A percentile compares a stretch with the other conserved stretches of the same genome.
phyloP scores from a whole-genome alignment of 805 yeast genomes.

The Cyberlindnera japonica region DNA sequence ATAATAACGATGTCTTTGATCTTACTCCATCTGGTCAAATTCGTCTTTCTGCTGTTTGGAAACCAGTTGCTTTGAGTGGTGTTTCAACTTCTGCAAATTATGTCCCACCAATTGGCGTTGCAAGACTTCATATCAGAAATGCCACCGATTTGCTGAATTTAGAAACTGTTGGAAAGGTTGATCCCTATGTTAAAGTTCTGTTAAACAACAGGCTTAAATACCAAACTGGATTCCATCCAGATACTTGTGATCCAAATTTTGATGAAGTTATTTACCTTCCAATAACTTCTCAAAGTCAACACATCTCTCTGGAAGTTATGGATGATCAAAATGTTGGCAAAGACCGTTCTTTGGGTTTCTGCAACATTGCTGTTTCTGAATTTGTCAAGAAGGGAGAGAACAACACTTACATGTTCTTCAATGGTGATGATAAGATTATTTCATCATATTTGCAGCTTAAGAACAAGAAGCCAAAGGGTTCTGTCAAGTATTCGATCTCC shows the following conservation, averaged over 20 bases:
- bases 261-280: slow-evolving; percentile 60
- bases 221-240: slow-evolving; percentile 50
- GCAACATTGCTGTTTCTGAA: slow-evolving; percentile 46
- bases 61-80: slow-evolving; percentile 59
- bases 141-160: slow-evolving; percentile 52
- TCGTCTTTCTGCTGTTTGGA: slow-evolving; percentile 61
- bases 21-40: slow-evolving; percentile 53
- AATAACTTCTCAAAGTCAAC: slow-evolving; percentile 56
- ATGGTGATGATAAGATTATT: slow-evolving; percentile 46
- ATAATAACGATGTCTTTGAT: slow-evolving; percentile 46
- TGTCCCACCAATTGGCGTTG: slow-evolving; percentile 63
- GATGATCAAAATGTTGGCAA: slow-evolving; percentile 63
- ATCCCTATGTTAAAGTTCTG: slow-evolving; percentile 64
- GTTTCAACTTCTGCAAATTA: slow-evolving; percentile 43
- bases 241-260: slow-evolving; percentile 54
- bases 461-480: slow-evolving; percentile 47
- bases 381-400: slow-evolving; percentile 45
- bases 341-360: slow-evolving; percentile 62
- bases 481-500: slow-evolving; percentile 50
- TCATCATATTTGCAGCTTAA: slow-evolving; percentile 30
- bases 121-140: slow-evolving; percentile 54
- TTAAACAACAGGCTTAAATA: slow-evolving; percentile 56
- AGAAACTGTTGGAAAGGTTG: slow-evolving; percentile 68
- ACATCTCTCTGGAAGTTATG: slow-evolving; percentile 52
- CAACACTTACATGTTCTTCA: slow-evolving; percentile 46